A percentile compares a stretch with the other conserved stretches of the same genome.
Conservation (phyloP, 768 basidiomycete genomes). For the Rhodotorula toruloides region DNA sequence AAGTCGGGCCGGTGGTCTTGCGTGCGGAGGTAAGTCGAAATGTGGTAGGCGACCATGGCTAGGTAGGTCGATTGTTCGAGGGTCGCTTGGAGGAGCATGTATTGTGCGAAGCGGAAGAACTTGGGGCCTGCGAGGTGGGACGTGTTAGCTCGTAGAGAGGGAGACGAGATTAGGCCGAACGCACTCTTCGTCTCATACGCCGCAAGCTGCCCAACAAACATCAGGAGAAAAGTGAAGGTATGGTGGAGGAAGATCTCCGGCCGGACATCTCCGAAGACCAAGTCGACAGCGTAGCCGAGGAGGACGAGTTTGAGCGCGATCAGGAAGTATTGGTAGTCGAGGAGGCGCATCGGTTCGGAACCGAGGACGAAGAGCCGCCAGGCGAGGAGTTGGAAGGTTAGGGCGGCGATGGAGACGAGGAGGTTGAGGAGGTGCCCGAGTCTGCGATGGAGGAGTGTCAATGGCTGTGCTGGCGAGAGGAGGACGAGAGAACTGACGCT, state of each 20-base stretch:
- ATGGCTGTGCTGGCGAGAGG: too few species aligned
- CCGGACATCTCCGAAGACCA: constrained; percentile 7
- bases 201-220: constrained; percentile 20
- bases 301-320: constrained; percentile 18
- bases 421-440: constrained; percentile 2
- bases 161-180: too few species aligned
- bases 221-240: constrained; percentile 5
- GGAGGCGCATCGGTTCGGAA: not conserved
- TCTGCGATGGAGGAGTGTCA: too few species aligned
- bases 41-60: constrained; percentile 18
- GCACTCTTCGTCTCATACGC: constrained; percentile 8
- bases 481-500: not conserved
- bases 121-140: too few species aligned
- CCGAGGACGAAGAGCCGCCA: constrained; percentile 13
- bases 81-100: constrained; percentile 20
- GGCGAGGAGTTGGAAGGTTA: constrained; percentile 3
- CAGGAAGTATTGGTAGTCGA: constrained; percentile 1
- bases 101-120: constrained; percentile 20
- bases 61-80: constrained; percentile 21
- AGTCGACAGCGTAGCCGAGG: constrained; percentile 15
- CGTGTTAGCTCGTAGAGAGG: too few species aligned
- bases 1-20: not conserved
- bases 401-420: not conserved
- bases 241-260: constrained; percentile 26
- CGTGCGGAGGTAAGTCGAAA: not conserved